Percentiles rank a stretch among this genome's conserved stretches.
Conservation (phyloP, 2,329 filamentous ascomycete genomes). For the Dendryphion nanum region DNA sequence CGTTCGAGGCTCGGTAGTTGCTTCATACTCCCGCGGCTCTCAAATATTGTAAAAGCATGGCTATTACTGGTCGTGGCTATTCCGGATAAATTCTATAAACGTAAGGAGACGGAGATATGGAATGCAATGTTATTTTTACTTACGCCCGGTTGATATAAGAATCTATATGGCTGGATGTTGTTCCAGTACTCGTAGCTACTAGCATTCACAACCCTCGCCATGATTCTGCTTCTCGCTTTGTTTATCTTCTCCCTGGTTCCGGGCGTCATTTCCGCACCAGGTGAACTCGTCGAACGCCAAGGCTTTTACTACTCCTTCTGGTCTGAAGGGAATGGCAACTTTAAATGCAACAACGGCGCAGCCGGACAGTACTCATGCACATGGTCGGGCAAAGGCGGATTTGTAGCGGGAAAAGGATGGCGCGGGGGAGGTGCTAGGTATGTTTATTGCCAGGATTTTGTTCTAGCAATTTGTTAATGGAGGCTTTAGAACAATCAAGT, state of each 20-base stretch:
- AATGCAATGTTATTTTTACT: not conserved
- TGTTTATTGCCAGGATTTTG: not conserved
- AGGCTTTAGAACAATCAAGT: conserved; percentile 28
- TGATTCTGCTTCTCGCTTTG: not conserved
- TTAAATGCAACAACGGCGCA: conserved; percentile 14
- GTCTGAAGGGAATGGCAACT: conserved; percentile 13
- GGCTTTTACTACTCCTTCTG: conserved; percentile 11
- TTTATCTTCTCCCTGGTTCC: conserved; percentile 23
- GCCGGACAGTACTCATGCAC: conserved; percentile 14
- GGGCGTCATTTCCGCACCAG: conserved; percentile 22
- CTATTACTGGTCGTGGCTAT: not conserved
- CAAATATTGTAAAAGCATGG: not conserved
- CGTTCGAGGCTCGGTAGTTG: not conserved
- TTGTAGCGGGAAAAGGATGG: conserved; percentile 15
- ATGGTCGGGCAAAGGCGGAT: conserved; percentile 13
- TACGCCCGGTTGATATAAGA: not conserved
- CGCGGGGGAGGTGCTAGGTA: conserved; percentile 5
- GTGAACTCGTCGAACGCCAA: conserved; percentile 13
- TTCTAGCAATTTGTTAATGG: not conserved
- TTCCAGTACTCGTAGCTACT: not conserved
- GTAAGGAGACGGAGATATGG: conserved; percentile 1
- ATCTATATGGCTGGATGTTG: not conserved
- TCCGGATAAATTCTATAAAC: not conserved
- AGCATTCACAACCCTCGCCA: not conserved
- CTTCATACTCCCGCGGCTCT: not conserved